Base-by-base conservation (phyloP, 371 early-diverging fungal species). In the Mortierella sp. region DNA sequence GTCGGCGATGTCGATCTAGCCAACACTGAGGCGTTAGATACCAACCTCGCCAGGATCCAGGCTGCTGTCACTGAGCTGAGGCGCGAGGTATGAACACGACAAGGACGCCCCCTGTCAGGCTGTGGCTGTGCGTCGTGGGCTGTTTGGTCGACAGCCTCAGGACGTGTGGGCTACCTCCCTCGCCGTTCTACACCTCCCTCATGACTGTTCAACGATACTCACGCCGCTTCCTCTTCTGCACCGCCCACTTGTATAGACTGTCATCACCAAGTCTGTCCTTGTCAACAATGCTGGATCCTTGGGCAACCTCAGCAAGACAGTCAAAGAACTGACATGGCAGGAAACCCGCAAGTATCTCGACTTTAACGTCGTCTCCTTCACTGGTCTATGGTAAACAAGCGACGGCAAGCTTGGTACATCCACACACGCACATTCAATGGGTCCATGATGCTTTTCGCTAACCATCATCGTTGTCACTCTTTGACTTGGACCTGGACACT, bases 271-370 rank as follows among this genome's bases (percentile, higher is more conserved):
- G 31, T 85, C 83, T 0, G 72, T 80, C 10, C 84, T 96, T 51
- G 74, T 96, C 74, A 90, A 94, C 76, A 94, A 93, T 69, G 95
- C 95, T 5, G 97, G 95, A 14, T 85, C 92, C 4, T 80, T 92
- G 17, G 92, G 96, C 21, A 87, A 90, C 55, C 81, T 95, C 49
- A 81, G 82, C 56, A 91, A 82, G 58, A 83, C 79, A 6, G 87
- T 88, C n/a, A 76, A 74, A 31, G 84, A 88, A 39, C 81, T 86
- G 61, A 60, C 74, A 13, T 63, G 83, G 54, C 71, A 80, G 44
- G 86, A 86, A 43, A 78, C 89, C 19, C 65, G 84, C 45, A 40
- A 53, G n/a, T 90, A 89, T 72, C 60, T 82, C 13, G 74, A 83
- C 57, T 67, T 88, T 56, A 91, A 94, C 66, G 76, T 90, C 61